These are phyloP conservation scores for Fusarium nurragi DNA, from an alignment of 2,329 filamentous ascomycete genomes.

Conservation along the genomic window DNA sequence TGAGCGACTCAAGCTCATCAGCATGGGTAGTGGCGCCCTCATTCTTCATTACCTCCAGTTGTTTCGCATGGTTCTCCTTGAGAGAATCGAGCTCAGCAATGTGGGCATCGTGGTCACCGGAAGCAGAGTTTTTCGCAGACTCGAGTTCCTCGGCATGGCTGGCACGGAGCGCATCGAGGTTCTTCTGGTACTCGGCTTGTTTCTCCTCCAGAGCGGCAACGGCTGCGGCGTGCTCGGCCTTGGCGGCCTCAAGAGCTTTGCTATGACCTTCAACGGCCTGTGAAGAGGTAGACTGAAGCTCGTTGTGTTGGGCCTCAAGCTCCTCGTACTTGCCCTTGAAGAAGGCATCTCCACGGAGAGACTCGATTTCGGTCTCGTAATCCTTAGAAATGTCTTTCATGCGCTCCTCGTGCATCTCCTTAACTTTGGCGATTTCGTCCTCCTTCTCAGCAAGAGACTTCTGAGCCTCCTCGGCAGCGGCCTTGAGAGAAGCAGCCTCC, in stretches of 20 bases:
- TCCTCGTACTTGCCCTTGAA: slow-evolving; percentile 72
- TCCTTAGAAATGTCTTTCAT: slow-evolving; percentile 68
- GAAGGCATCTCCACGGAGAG: slow-evolving; percentile 68
- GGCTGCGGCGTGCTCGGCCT: slow-evolving; percentile 56
- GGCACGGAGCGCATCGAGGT: slow-evolving; percentile 64
- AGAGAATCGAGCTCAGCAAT: slow-evolving; percentile 63
- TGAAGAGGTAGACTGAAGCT: slow-evolving; percentile 53
- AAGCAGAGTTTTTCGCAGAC: slow-evolving; percentile 62
- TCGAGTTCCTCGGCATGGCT: slow-evolving; percentile 69
- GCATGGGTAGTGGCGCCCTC: slow-evolving; percentile 54
- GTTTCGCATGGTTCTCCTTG: slow-evolving; percentile 63
- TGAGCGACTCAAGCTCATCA: slow-evolving; percentile 55
- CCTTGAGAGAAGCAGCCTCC: slow-evolving; percentile 59
- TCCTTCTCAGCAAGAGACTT: slow-evolving; percentile 60
- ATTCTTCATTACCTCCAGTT: slow-evolving; percentile 56
- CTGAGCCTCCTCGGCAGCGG: slow-evolving; percentile 59
- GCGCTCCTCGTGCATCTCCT: slow-evolving; percentile 66
- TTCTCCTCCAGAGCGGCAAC: slow-evolving; percentile 60
- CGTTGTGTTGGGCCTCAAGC: slow-evolving; percentile 65
- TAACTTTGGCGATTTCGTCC: slow-evolving; percentile 59
- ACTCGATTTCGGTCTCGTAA: slow-evolving; percentile 72
- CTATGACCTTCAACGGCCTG: slow-evolving; percentile 53
- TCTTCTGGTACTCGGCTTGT: slow-evolving; percentile 63
- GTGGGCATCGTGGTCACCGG: slow-evolving; percentile 60
- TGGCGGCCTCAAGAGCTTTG: slow-evolving; percentile 55